Percentiles rank a stretch among this genome's conserved stretches.
These are phyloP conservation scores for Xylaria sp. DNA, from an alignment of 2,329 filamentous ascomycete genomes.

Conservation along the genomic window DNA sequence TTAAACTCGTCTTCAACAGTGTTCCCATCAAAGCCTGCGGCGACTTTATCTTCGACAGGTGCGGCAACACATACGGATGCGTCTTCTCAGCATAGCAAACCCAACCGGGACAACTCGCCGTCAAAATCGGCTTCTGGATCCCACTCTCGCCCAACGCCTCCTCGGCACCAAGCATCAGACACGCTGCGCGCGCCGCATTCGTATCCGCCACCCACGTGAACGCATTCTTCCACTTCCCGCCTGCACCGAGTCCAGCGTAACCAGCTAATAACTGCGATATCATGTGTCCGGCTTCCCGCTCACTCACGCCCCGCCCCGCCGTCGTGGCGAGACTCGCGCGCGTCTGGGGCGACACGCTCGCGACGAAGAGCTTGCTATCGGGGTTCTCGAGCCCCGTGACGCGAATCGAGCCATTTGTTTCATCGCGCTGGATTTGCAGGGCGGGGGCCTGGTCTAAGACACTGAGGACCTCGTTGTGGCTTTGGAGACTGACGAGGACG, in stretches of 20 bases:
- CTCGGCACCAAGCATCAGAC: conserved; percentile 72
- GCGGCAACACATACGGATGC: conserved; percentile 85
- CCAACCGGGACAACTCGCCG: conserved; percentile 93
- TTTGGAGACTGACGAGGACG: conserved; percentile 91
- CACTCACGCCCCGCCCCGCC: conserved; percentile 65
- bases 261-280: conserved; percentile 74
- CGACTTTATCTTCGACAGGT: conserved; percentile 86
- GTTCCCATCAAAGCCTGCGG: conserved; percentile 90
- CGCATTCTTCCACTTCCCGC: conserved; percentile 66
- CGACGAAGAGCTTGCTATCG: conserved; percentile 76
- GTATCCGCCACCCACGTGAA: conserved; percentile 93
- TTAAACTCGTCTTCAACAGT: conserved; percentile 79
- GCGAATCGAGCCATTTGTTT: conserved; percentile 30
- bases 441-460: conserved; percentile 66
- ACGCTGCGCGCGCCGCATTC: conserved; percentile 73
- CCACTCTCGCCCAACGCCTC: conserved; percentile 52
- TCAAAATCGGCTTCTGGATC: conserved; percentile 59
- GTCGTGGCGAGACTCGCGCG: conserved; percentile 84
- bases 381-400: conserved; percentile 51
- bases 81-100: conserved; percentile 99
- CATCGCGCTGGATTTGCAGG: conserved; percentile 33
- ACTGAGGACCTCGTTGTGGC: conserved; percentile 82
- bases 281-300: conserved; percentile 72
- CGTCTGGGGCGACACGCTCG: conserved; percentile 87
- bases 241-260: conserved; percentile 59